Base-by-base conservation (phyloP, 495 filamentous ascomycete species). In the Usnea hakonensis region DNA sequence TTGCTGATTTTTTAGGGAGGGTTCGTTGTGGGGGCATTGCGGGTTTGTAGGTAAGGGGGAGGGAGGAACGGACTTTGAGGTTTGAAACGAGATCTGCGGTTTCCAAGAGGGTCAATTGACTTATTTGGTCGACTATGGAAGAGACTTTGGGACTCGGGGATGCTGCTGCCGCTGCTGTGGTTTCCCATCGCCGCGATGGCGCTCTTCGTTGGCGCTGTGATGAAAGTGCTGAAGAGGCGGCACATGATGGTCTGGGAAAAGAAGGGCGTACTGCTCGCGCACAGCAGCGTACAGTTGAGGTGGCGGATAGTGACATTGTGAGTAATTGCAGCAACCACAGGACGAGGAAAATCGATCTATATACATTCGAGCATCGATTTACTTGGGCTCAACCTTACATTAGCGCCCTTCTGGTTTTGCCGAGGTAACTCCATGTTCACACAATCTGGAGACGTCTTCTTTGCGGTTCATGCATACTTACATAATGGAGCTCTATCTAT, bases 101-200 rank as follows among this genome's bases (percentile, higher is more conserved):
- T 81, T 99, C 95, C 69, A 99, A 76, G 61, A 99, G 80, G 23
- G 91, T 99, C 82, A 99, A 88, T 85, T 91, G 85, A 76, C 91
- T 92, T 72, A 99, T 97, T 75, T 97, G 91, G 76, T 97, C 94
- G 62, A 99, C 94, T 69, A 99, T 97, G 56, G 81, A 82, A 57
- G 84, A 68, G 68, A 99, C 94, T 82, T 97, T 97, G 33, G 94
- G 90, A 75, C 87, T 91, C 30, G 67, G 69, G 53, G 74, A 65
- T 61, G 73, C 62, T 60, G 81, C 72, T 60, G 81, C 81, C 59
- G 83, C 79, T 58, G 87, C 84, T 61, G 88, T 89, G 57, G 90
- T 87, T 73, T 87, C 83, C 83, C 86, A 87, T 80, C 89, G 78
- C 72, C 86, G 79, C 28, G 73, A 67, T 32, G 70, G 65, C 48